Percentiles rank a stretch among this genome's conserved stretches.
Evolutionary conservation across 73 alveolate species (phyloP).

Genomic region (Blepharisma japonicum): DNA sequence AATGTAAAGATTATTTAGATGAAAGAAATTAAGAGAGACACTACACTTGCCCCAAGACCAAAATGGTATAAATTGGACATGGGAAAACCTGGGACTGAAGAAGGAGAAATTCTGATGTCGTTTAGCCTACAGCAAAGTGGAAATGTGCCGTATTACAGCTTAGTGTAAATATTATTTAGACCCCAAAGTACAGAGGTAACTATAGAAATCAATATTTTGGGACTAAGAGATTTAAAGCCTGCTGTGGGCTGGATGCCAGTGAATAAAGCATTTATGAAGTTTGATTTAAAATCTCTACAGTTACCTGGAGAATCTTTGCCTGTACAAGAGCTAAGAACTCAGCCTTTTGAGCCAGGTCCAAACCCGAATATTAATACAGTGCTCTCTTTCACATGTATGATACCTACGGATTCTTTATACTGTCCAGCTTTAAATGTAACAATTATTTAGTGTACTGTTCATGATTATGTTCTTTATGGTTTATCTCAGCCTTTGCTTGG

Average conservation of each 20-base stretch:
- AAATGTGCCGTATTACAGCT: conserved; percentile 17
- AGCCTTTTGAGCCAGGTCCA: conserved; percentile 81
- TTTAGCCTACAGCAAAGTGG: conserved; percentile 56
- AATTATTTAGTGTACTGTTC: conserved; percentile 60
- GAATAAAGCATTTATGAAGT: conserved; percentile 81
- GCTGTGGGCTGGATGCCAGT: conserved; percentile 83
- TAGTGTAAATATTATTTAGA: no score
- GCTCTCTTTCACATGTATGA: conserved; percentile 60
- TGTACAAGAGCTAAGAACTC: conserved; percentile 49
- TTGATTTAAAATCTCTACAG: conserved; percentile 64
- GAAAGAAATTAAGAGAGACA: conserved; percentile 52
- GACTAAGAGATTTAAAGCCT: conserved; percentile 77
- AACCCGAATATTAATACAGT: conserved; percentile 84
- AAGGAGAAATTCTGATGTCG: conserved; percentile 81
- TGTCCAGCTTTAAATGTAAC: conserved; percentile 43
- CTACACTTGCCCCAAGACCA: conserved; percentile 66
- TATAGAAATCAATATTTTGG: conserved; percentile 74
- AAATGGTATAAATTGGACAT: conserved; percentile 85
- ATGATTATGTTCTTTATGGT: conserved; percentile 89
- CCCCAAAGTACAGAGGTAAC: conserved; percentile 72
- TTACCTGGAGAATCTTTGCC: conserved; percentile 27
- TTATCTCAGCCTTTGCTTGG: conserved; percentile 87
- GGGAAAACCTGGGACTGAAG: conserved; percentile 63
- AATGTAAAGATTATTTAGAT: conserved; percentile 55
- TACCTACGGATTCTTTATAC: conserved; percentile 65